Evolutionary conservation across 306 rosid genomes (phyloP), one percentile per base, ranked within the genome.

Genomic region (Rosa rugosa): DNA sequence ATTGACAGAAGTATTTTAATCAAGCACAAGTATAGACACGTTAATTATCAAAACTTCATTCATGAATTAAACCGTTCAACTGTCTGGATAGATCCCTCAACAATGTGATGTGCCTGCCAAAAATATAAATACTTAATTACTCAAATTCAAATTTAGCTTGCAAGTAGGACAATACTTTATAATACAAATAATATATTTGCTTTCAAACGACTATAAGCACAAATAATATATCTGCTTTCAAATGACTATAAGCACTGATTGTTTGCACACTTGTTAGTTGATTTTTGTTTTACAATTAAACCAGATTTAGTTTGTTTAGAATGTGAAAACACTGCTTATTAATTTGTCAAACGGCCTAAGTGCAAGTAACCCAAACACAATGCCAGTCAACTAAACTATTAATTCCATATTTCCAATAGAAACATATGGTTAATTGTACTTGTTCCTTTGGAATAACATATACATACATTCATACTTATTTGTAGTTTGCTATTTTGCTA

Each of bases 11-110:
- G 22, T 53, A 18, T 57, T 20, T 22, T 57, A 57, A 57, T 53
- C 53, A 47, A 3, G 53, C 53, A 47, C 51, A 47, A 47, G 51
- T 12, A 44, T 44, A 11, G 46, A 44, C 46, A 44, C 8, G 46
- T 23, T 40, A 12, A 72, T 22, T 77, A 40, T 44, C 17, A n/a
- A 4, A 20, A 38, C 42, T 31, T 64, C 10, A 71, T 70, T 40
- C 75, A 64, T 67, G 22, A 65, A 54, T 72, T 22, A 79, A 57
- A 72, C 23, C 54, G 50, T 76, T 82, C 51, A 79, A 42, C 13
- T 74, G 41, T 73, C 59, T 53, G 54, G n/a, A 73, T 46, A 66
- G n/a, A 38, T 76, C 27, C 77, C n/a, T 65, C 80, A 79, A 83
- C 77, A 51, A 62, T 42, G 62, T 50, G 62, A 34, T 76, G 22